Percentiles rank a stretch among this genome's conserved stretches.
These are phyloP conservation scores for Thymus quinquecostatus DNA, from an alignment of 257 asterid species.

Conservation along the genomic window DNA sequence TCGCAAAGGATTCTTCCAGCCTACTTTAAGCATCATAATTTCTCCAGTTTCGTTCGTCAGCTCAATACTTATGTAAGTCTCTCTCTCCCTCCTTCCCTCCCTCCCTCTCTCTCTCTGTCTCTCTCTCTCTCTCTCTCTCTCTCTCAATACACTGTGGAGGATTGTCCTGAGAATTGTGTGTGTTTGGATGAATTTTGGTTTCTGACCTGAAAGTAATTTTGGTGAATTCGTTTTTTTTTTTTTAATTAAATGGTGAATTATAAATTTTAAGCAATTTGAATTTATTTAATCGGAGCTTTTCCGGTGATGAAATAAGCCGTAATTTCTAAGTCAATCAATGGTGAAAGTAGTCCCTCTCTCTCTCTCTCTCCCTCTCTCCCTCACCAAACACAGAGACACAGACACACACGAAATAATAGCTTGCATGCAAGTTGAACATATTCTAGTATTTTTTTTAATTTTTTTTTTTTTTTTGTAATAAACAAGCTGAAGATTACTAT, in stretches of 20 bases:
- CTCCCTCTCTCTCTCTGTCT: no score
- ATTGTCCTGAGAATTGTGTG: no score
- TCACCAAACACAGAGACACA: neutral
- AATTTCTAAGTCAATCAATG: constrained; percentile 7
- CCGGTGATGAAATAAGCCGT: neutral
- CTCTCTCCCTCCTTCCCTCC: neutral
- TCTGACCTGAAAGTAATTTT: neutral
- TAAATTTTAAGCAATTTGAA: no score
- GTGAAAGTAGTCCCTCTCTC: constrained; percentile 3
- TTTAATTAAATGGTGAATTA: no score
- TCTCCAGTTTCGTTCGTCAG: constrained; percentile 95
- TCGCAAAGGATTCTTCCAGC: constrained; percentile 70
- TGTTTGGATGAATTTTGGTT: neutral
- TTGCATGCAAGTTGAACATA: constrained; percentile 21
- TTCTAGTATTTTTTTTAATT: no score
- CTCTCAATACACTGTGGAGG: neutral
- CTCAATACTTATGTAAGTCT: constrained; percentile 85
- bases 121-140: neutral
- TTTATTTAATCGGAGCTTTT: neutral
- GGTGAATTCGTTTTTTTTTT: neutral
- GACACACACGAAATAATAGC: neutral
- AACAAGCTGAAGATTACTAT: neutral
- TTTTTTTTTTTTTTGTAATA: no score
- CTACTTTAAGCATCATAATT: constrained; percentile 84
- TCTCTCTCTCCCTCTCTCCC: neutral